A percentile compares a stretch with the other conserved stretches of the same genome.
These are phyloP conservation scores for Sophora flavescens DNA, from an alignment of 306 rosid genomes.

Conservation along the genomic window DNA sequence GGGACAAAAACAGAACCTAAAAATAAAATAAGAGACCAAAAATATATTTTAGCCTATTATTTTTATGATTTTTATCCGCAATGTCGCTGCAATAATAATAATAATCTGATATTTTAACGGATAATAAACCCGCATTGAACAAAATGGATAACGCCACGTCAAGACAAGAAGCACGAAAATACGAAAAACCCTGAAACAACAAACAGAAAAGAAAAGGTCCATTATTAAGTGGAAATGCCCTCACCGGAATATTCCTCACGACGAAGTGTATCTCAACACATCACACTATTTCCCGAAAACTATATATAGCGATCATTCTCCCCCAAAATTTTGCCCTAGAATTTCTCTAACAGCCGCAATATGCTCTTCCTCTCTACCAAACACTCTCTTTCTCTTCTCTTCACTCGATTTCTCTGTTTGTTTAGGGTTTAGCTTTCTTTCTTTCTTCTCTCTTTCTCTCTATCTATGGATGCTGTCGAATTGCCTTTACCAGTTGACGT, in stretches of 20 bases:
- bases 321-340: constrained; percentile 83
- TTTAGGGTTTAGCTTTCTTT: constrained; percentile 12
- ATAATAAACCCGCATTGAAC: not conserved
- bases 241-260: constrained; percentile 85
- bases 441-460: not conserved
- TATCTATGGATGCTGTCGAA: constrained; percentile 71
- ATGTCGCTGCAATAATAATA: too few relatives aligned
- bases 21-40: too few relatives aligned
- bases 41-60: too few relatives aligned
- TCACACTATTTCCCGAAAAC: constrained; percentile 95
- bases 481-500: constrained; percentile 62
- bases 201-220: not conserved
- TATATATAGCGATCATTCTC: constrained; percentile 77
- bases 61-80: too few relatives aligned
- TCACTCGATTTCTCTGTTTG: constrained; percentile 27
- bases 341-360: constrained; percentile 72
- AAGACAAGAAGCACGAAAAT: constrained; percentile 39
- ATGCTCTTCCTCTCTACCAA: constrained; percentile 53
- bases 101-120: not conserved
- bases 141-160: constrained; percentile 80
- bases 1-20: too few relatives aligned
- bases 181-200: constrained; percentile 28
- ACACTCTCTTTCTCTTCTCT: constrained; percentile 43
- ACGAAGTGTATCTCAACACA: constrained; percentile 51
- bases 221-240: constrained; percentile 26